Evolutionary conservation across 1,284 basidiomycete genomes (phyloP).

Genomic region (Cystobasidium pallidum): DNA sequence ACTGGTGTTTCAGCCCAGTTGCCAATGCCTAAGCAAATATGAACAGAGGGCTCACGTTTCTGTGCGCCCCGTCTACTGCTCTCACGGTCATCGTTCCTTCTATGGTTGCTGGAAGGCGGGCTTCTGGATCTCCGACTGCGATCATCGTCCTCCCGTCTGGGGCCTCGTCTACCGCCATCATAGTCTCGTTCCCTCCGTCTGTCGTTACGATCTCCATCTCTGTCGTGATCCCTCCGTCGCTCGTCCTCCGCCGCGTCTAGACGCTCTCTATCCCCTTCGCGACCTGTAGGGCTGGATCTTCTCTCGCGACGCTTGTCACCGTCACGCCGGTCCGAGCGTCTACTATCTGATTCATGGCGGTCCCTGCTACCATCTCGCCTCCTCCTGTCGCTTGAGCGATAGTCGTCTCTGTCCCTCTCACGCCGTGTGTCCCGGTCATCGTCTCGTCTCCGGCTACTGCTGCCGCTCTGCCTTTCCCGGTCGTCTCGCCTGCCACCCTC

Average conservation of each 20-base stretch:
- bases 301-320: conserved; percentile 23
- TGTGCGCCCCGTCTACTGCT: conserved; percentile 3
- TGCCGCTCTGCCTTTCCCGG: neutral
- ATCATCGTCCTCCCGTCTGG: conserved; percentile 4
- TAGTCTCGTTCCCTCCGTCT: conserved; percentile 9
- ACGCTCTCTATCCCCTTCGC: conserved; percentile 26
- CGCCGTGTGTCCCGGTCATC: conserved; percentile 9
- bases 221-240: conserved; percentile 1
- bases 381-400: neutral
- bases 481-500: conserved; percentile 12
- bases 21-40: neutral
- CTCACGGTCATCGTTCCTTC: conserved; percentile 10
- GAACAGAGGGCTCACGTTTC: neutral
- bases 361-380: conserved; percentile 17
- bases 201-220: conserved; percentile 1
- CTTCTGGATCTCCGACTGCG: conserved; percentile 26
- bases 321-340: conserved; percentile 3
- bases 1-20: neutral
- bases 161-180: conserved; percentile 1
- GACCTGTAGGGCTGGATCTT: conserved; percentile 11
- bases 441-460: conserved; percentile 7
- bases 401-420: conserved; percentile 7
- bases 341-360: neutral
- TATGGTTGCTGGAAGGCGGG: conserved; percentile 8
- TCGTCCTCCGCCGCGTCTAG: conserved; percentile 7